A percentile compares a stretch with the other conserved stretches of the same genome.
phyloP scores from a whole-genome alignment of 208 protist genomes.

The Angomonas desouzai region DNA sequence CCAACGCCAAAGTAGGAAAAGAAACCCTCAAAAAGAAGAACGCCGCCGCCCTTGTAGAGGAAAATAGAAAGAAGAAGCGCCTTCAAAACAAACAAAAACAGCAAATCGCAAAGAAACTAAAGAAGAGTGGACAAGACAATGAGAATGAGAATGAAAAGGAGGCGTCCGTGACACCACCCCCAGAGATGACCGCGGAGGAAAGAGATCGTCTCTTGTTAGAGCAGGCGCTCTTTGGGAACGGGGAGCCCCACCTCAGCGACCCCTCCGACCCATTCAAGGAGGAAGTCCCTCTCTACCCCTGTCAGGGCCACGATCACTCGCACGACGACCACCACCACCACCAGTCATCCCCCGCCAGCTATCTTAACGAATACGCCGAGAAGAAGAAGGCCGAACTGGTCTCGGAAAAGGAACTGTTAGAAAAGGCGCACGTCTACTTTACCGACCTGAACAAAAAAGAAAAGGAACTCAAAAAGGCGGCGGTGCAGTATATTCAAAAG shows the following conservation, averaged over 20 bases:
- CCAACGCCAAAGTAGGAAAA: constrained; percentile 36
- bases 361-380: constrained; percentile 72
- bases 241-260: background rate
- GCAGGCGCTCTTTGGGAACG: background rate
- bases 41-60: constrained; percentile 28
- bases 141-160: background rate
- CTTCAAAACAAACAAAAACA: background rate
- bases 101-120: background rate
- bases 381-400: constrained; percentile 55
- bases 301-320: constrained; percentile 21
- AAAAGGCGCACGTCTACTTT: constrained; percentile 76
- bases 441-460: constrained; percentile 59
- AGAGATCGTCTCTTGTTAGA: background rate
- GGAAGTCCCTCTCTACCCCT: background rate
- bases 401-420: constrained; percentile 53
- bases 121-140: background rate
- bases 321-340: background rate
- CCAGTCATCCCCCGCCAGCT: constrained; percentile 31
- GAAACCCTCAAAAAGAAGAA: constrained; percentile 57
- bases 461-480: constrained; percentile 44
- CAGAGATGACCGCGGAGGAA: background rate
- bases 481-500: constrained; percentile 48
- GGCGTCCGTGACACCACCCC: background rate
- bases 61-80: constrained; percentile 31
- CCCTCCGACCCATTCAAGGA: background rate